Evolutionary conservation across 306 rosid genomes (phyloP).

Genomic region (Quillaja saponaria): DNA sequence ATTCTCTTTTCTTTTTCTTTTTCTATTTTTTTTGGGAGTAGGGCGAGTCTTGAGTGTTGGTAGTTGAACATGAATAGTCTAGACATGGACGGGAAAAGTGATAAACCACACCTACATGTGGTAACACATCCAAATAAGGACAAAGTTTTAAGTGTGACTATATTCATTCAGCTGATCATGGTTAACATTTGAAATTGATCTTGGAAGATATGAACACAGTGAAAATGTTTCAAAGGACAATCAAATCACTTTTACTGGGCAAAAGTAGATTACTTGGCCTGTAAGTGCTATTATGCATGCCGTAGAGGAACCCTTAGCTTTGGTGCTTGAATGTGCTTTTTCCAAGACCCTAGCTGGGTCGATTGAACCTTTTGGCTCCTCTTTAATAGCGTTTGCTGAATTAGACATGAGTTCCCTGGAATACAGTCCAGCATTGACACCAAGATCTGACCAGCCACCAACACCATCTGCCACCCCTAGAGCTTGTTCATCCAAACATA

Average conservation of each 20-base stretch:
- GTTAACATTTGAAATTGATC: no score
- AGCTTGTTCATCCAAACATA: constrained; percentile 89
- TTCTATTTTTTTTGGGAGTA: no score
- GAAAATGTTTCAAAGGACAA: no score
- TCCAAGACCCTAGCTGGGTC: constrained; percentile 95
- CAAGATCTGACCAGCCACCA: constrained; percentile 99
- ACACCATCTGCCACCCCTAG: constrained; percentile 99
- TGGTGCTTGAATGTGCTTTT: constrained; percentile 90
- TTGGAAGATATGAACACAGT: no score
- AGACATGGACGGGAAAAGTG: no score
- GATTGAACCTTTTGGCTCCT: constrained; percentile 94
- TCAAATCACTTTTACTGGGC: background rate
- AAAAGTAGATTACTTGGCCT: constrained; percentile 60
- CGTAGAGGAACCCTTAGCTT: constrained; percentile 90
- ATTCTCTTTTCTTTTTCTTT: no score
- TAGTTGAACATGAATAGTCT: no score
- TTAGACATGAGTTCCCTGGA: constrained; percentile 95
- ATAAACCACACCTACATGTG: no score
- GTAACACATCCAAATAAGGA: no score
- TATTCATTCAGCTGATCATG: no score
- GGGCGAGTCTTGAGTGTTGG: no score
- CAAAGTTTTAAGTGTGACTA: no score
- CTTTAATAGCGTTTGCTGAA: constrained; percentile 76
- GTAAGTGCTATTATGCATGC: constrained; percentile 96
- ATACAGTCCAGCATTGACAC: constrained; percentile 80